phyloP scores from a whole-genome alignment of 352 stramenopile genomes.

The Globisporangium splendens region DNA sequence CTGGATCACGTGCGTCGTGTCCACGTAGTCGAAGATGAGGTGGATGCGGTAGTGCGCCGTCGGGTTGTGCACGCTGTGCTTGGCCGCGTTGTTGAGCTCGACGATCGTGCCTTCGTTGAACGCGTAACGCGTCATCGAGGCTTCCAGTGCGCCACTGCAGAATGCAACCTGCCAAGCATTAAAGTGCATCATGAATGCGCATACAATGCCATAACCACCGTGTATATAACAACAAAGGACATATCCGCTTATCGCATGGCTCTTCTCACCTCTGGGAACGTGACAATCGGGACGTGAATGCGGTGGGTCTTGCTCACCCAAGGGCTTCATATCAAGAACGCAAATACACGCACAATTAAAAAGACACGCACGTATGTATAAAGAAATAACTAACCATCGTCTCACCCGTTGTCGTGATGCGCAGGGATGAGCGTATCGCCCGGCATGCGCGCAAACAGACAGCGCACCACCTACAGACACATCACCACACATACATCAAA shows the following conservation, averaged over 20 bases:
- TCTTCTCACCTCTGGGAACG: conserved; percentile 37
- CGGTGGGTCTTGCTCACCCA: conserved; percentile 94
- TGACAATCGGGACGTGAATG: conserved; percentile 92
- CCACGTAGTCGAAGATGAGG: conserved; percentile 97
- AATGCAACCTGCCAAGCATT: conserved; percentile 34
- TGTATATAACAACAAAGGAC: neutral
- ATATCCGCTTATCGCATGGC: neutral
- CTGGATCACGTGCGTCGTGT: conserved; percentile 27
- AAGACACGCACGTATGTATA: neutral
- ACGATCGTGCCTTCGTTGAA: conserved; percentile 91
- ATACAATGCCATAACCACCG: too few relatives aligned
- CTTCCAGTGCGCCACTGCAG: conserved; percentile 54
- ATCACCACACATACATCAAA: too few relatives aligned
- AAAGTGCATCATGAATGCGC: too few relatives aligned
- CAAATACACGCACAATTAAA: neutral
- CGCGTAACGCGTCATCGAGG: conserved; percentile 58
- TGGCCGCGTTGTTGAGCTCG: conserved; percentile 97
- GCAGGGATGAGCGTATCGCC: conserved; percentile 90
- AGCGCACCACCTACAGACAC: conserved; percentile 72
- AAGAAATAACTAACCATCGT: too few relatives aligned
- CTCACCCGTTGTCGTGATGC: conserved; percentile 93
- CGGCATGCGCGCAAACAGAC: conserved; percentile 92
- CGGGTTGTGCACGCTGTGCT: conserved; percentile 91
- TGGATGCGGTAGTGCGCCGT: conserved; percentile 87
- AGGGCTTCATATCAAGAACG: conserved; percentile 7